Conservation (phyloP, 805 yeast genomes). For the Tetrapisispora iriomotensis region DNA sequence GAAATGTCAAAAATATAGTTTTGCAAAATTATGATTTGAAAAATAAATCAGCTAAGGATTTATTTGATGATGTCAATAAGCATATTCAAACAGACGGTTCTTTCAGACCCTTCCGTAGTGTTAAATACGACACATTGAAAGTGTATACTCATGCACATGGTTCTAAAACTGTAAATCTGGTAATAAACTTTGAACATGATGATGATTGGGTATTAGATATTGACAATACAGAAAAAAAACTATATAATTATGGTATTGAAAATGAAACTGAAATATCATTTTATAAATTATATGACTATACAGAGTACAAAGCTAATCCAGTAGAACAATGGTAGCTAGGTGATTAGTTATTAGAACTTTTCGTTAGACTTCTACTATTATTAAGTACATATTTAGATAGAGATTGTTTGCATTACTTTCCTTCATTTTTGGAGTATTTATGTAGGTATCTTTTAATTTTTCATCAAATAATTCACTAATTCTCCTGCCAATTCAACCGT, state of each 20-base stretch:
- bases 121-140: constrained; percentile 64
- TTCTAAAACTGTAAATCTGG: constrained; percentile 84
- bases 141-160: constrained; percentile 93
- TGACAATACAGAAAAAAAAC: constrained; percentile 31
- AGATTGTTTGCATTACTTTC: not conserved
- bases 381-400: too few relatives aligned
- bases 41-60: constrained; percentile 51
- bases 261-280: constrained; percentile 89
- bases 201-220: constrained; percentile 51
- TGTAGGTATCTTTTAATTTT: not conserved
- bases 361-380: too few relatives aligned
- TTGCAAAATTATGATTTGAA: constrained; percentile 62
- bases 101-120: constrained; percentile 73
- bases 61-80: constrained; percentile 43
- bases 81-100: constrained; percentile 50
- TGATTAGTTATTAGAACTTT: too few relatives aligned
- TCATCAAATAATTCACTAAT: constrained; percentile 15
- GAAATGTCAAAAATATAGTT: constrained; percentile 74
- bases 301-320: constrained; percentile 66
- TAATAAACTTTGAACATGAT: constrained; percentile 73
- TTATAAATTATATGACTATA: constrained; percentile 62
- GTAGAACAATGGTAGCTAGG: constrained; percentile 69
- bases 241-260: constrained; percentile 47
- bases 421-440: not conserved
- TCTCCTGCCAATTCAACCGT: constrained; percentile 23